Evolutionary conservation across 495 filamentous ascomycete species (phyloP).

Genomic region (Thozetella sp.): DNA sequence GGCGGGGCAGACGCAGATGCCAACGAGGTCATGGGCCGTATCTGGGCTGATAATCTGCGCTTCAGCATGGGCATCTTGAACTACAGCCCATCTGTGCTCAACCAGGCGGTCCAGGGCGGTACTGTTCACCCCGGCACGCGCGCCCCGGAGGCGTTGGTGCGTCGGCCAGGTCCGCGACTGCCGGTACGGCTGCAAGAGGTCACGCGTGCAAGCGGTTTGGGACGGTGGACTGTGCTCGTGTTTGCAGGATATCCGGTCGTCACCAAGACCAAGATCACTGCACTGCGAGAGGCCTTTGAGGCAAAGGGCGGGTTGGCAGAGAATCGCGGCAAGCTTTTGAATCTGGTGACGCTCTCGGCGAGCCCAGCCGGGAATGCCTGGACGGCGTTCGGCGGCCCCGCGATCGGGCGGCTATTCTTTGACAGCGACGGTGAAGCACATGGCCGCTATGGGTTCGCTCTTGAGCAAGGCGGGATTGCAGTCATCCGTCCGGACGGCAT

Average conservation of each 20-base stretch:
- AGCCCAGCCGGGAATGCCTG: background rate
- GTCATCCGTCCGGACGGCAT: background rate
- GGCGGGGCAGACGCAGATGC: too few species aligned
- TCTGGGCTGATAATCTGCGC: too few species aligned
- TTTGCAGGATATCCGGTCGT: background rate
- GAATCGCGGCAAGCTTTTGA: background rate
- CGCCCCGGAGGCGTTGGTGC: too few species aligned
- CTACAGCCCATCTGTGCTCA: too few species aligned
- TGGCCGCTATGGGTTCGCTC: background rate
- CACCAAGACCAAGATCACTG: background rate
- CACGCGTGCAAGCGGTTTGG: too few species aligned
- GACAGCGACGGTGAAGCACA: background rate
- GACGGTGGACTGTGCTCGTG: background rate
- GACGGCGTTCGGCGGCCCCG: background rate
- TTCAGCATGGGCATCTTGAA: too few species aligned
- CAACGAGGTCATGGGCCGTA: background rate
- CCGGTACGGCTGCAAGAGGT: too few species aligned
- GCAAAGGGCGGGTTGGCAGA: background rate
- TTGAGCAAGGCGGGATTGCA: background rate
- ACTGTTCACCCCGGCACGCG: too few species aligned
- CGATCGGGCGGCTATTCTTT: background rate
- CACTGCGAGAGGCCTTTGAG: background rate
- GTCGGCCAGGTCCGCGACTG: too few species aligned
- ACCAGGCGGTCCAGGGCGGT: too few species aligned
- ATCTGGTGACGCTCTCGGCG: background rate